A percentile compares a stretch with the other conserved stretches of the same genome.
Evolutionary conservation across 1,139 yeast species (phyloP).

Genomic region (Nakaseomyces sp.): DNA sequence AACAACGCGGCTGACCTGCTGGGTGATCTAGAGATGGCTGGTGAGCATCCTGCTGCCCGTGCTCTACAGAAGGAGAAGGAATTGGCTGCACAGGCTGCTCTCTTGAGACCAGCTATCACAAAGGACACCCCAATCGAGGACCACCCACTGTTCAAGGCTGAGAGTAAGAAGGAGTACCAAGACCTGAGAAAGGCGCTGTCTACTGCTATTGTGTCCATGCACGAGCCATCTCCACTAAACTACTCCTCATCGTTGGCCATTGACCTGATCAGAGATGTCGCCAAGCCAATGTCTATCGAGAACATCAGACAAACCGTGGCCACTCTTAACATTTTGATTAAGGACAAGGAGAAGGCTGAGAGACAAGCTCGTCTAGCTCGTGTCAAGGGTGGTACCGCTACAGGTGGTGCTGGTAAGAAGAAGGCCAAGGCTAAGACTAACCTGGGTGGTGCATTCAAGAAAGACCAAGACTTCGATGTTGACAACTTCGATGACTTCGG

Average conservation of each 20-base stretch:
- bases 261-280: conserved; percentile 76
- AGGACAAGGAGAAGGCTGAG: conserved; percentile 84
- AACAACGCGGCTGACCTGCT: conserved; percentile 89
- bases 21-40: conserved; percentile 72
- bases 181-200: conserved; percentile 71
- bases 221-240: conserved; percentile 53
- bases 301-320: conserved; percentile 78
- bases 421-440: conserved; percentile 79
- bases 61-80: conserved; percentile 43
- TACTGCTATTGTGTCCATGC: conserved; percentile 55
- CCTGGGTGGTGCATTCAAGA: conserved; percentile 68
- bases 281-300: conserved; percentile 74
- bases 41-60: conserved; percentile 62
- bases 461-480: conserved; percentile 63
- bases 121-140: conserved; percentile 61
- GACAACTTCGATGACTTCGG: conserved; percentile 47
- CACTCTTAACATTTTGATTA: conserved; percentile 70
- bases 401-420: conserved; percentile 94
- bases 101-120: conserved; percentile 37
- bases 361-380: conserved; percentile 73
- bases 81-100: conserved; percentile 34
- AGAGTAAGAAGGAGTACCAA: conserved; percentile 73
- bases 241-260: conserved; percentile 72
- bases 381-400: conserved; percentile 69
- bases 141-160: conserved; percentile 75